Conservation (phyloP, 2,329 filamentous ascomycete genomes). For the Fusarium ambrosium region DNA sequence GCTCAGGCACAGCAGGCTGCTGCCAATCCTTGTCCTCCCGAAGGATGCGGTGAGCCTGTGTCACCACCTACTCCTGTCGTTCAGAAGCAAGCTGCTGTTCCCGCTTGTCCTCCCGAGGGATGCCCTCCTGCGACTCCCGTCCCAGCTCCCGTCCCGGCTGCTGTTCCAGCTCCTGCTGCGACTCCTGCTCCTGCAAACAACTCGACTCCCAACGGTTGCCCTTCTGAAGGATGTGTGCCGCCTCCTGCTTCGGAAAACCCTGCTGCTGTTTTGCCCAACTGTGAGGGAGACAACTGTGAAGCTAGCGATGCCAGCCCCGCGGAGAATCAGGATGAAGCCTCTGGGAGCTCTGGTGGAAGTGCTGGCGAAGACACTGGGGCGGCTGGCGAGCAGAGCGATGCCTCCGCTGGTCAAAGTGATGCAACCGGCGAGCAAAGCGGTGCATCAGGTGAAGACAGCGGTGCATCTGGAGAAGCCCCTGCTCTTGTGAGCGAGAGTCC, state of each 20-base stretch:
- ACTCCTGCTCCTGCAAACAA: conserved; percentile 6
- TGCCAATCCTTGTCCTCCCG: conserved; percentile 8
- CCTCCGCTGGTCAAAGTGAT: background rate
- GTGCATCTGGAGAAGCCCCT: conserved; percentile 12
- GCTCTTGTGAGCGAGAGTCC: conserved; percentile 24
- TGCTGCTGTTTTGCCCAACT: background rate
- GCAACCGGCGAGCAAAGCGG: background rate
- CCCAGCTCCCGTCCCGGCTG: conserved; percentile 15
- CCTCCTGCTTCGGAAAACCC: background rate
- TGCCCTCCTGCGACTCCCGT: conserved; percentile 11
- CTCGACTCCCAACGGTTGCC: conserved; percentile 20
- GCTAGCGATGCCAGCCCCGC: background rate
- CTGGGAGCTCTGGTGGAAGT: background rate
- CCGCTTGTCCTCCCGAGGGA: conserved; percentile 17
- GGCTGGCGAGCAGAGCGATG: background rate
- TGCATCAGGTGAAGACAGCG: background rate
- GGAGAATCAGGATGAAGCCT: background rate
- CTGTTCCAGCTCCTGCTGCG: conserved; percentile 5
- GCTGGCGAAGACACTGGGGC: background rate
- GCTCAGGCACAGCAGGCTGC: background rate
- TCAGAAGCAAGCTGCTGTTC: background rate
- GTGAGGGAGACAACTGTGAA: background rate
- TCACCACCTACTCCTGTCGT: background rate
- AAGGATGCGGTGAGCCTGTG: background rate
- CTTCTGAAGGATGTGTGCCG: conserved; percentile 13